Evolutionary conservation across 352 stramenopile genomes (phyloP).

Genomic region (Globisporangium middletonii): DNA sequence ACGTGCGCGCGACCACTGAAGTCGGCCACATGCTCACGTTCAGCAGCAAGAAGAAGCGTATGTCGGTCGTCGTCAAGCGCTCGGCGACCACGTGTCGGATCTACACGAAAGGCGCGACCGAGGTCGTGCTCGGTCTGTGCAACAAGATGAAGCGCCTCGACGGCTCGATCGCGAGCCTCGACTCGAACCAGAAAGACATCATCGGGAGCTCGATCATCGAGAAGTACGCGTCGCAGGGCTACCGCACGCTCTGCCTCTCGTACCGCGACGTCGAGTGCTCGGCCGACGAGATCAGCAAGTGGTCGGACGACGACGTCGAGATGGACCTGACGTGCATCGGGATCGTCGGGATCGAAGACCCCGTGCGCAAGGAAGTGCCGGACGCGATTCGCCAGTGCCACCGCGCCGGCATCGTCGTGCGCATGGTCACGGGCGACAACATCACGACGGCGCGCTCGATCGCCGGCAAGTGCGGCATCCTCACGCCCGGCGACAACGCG

Average conservation of each 20-base stretch:
- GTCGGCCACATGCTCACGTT: slow-evolving; percentile 80
- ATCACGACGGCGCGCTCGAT: slow-evolving; percentile 89
- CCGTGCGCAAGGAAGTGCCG: slow-evolving; percentile 91
- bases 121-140: slow-evolving; percentile 71
- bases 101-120: slow-evolving; percentile 73
- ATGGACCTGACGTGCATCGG: slow-evolving; percentile 83
- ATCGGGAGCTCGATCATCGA: slow-evolving; percentile 64
- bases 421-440: slow-evolving; percentile 99
- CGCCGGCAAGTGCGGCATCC: slow-evolving; percentile 70
- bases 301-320: slow-evolving; percentile 75
- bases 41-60: slow-evolving; percentile 78
- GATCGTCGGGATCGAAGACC: slow-evolving; percentile 93
- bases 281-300: slow-evolving; percentile 57
- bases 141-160: slow-evolving; percentile 62
- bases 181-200: slow-evolving; percentile 49
- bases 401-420: slow-evolving; percentile 94
- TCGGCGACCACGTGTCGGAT: slow-evolving; percentile 44
- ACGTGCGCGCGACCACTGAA: slow-evolving; percentile 40
- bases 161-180: slow-evolving; percentile 44
- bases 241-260: slow-evolving; percentile 79
- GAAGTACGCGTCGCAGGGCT: slow-evolving; percentile 77
- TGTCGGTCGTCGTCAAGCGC: slow-evolving; percentile 65
- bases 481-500: slow-evolving; percentile 38
- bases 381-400: slow-evolving; percentile 91
- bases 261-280: slow-evolving; percentile 75